A percentile compares a stretch with the other conserved stretches of the same genome.
phyloP scores from a whole-genome alignment of 495 filamentous ascomycete species.

The Trichoderma reesei region DNA sequence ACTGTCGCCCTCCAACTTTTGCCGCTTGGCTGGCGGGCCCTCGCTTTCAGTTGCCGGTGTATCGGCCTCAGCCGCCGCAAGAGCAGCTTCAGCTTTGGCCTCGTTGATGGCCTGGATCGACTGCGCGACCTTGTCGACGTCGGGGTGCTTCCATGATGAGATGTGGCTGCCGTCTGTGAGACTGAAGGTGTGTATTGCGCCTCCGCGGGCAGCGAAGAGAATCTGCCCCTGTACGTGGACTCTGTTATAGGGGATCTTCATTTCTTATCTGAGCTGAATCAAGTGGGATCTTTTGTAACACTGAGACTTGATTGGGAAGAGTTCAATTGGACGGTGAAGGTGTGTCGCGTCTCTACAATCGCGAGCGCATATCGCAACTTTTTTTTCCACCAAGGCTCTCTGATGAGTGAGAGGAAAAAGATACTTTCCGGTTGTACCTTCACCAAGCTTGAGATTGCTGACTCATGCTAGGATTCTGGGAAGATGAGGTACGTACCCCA shows the following conservation, averaged over 20 bases:
- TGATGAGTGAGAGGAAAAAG: background rate
- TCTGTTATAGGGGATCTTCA: constrained; percentile 34
- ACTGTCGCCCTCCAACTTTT: constrained; percentile 8
- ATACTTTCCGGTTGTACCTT: background rate
- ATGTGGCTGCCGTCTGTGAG: constrained; percentile 22
- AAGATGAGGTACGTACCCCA: background rate
- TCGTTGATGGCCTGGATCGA: background rate
- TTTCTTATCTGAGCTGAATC: too few relatives aligned
- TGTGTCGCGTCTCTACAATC: background rate
- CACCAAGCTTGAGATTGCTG: background rate
- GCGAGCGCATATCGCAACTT: background rate
- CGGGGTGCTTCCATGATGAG: constrained; percentile 33
- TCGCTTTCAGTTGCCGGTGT: constrained; percentile 12
- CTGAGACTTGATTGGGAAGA: background rate
- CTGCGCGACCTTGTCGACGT: background rate
- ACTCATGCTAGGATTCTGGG: background rate
- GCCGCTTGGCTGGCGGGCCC: constrained; percentile 24
- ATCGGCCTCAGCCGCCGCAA: background rate
- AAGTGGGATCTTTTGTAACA: background rate
- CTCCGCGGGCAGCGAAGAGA: constrained; percentile 33
- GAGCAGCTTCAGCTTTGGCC: background rate
- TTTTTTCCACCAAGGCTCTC: background rate
- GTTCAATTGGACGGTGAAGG: background rate
- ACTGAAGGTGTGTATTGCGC: constrained; percentile 32
- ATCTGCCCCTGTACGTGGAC: constrained; percentile 27